Conservation (phyloP, 225 moss, liverwort and hornwort species). For the Pseudisothecium myosuroides region DNA sequence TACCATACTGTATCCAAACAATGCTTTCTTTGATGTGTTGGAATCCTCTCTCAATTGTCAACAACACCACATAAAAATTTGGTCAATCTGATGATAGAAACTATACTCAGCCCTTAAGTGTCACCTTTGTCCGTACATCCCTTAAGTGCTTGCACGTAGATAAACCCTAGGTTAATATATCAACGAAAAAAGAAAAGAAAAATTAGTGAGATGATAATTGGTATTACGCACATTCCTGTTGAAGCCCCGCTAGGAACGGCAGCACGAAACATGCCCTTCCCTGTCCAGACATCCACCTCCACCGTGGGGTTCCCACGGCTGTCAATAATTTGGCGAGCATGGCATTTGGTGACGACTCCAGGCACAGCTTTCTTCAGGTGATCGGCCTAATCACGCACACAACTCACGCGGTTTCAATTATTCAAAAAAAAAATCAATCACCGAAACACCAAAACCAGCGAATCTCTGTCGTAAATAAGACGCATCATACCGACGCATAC, state of each 20-base stretch:
- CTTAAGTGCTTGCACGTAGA: neutral
- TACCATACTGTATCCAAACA: neutral
- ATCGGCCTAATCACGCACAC: slow-evolving; percentile 33
- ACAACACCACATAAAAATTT: neutral
- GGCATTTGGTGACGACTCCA: slow-evolving; percentile 39
- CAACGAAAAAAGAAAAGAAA: neutral
- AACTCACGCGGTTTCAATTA: neutral
- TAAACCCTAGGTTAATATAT: slow-evolving; percentile 1
- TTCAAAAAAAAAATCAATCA: neutral
- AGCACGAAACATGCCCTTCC: slow-evolving; percentile 60
- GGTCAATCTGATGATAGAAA: neutral
- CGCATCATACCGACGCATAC: neutral
- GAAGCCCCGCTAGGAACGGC: slow-evolving; percentile 56
- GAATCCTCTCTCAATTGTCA: neutral
- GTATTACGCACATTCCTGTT: slow-evolving; percentile 35
- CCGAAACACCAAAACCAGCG: neutral
- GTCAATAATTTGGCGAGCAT: slow-evolving; percentile 47
- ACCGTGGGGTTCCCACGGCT: slow-evolving; percentile 56
- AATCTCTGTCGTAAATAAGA: neutral
- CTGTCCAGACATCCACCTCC: slow-evolving; percentile 51
- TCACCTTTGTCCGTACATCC: neutral
- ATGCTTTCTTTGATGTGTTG: neutral
- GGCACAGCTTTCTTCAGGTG: slow-evolving; percentile 53
- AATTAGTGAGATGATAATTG: neutral
- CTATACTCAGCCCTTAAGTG: neutral